Percentiles rank a stretch among this genome's conserved stretches.
Conservation (phyloP, 305 asterid genomes). For the Fraxinus xanthoxyloides region DNA sequence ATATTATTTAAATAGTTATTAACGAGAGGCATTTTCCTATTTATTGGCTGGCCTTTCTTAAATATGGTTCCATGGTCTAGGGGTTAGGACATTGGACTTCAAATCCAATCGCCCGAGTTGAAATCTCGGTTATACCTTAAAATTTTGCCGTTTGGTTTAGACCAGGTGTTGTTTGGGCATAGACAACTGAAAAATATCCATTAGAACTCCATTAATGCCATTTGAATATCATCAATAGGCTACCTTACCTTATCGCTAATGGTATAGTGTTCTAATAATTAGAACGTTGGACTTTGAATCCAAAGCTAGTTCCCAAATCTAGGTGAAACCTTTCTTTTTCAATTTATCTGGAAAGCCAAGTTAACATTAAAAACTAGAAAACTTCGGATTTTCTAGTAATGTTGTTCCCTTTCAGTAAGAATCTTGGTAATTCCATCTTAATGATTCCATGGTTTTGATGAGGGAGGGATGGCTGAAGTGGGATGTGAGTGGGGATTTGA, state of each 20-base stretch:
- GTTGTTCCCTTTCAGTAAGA: neutral
- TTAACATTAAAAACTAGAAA: neutral
- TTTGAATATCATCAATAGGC: neutral
- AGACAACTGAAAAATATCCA: neutral
- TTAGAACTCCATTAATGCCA: neutral
- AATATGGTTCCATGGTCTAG: constrained; percentile 12
- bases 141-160: neutral
- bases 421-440: neutral
- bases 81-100: constrained; percentile 24
- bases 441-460: neutral
- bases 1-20: too few relatives aligned
- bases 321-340: neutral
- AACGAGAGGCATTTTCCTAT: neutral
- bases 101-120: neutral
- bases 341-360: neutral
- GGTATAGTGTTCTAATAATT: neutral
- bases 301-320: neutral
- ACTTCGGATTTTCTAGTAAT: neutral
- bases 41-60: neutral
- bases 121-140: neutral
- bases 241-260: neutral
- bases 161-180: neutral
- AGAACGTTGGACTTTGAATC: neutral
- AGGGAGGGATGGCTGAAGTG: neutral
- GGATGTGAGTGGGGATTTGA: neutral